phyloP scores from a whole-genome alignment of 768 basidiomycete genomes.

The Harrya chromipes region DNA sequence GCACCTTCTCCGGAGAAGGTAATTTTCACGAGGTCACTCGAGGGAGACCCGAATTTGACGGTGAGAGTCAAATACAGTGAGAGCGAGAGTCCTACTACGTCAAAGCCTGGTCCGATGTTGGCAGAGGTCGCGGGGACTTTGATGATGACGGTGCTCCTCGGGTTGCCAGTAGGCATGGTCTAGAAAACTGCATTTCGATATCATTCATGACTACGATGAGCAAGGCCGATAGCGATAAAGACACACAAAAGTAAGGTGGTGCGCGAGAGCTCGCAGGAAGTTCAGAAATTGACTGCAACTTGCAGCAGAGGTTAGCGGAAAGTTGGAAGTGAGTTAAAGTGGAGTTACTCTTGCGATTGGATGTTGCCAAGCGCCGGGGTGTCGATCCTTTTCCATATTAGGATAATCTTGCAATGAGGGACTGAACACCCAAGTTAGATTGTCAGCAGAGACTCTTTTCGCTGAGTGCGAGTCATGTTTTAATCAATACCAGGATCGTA shows the following conservation, averaged over 20 bases:
- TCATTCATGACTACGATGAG: background rate
- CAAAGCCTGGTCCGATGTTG: slow-evolving; percentile 98
- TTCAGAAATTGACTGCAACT: background rate
- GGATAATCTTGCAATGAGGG: too few relatives aligned
- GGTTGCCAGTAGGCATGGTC: slow-evolving; percentile 22
- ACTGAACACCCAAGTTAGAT: too few relatives aligned
- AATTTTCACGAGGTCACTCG: slow-evolving; percentile 56
- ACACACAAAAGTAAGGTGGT: slow-evolving; percentile 6
- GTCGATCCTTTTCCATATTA: slow-evolving; percentile 4
- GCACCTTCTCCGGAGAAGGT: slow-evolving; percentile 88
- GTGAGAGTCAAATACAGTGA: slow-evolving; percentile 79
- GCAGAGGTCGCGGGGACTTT: slow-evolving; percentile 95
- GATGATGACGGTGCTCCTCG: slow-evolving; percentile 54
- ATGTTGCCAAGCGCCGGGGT: too few relatives aligned
- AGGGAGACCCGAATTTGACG: slow-evolving; percentile 43
- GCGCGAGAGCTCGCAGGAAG: background rate
- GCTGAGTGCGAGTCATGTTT: too few relatives aligned
- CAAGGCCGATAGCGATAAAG: background rate
- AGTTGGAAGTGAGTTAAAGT: background rate
- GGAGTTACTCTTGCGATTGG: too few relatives aligned
- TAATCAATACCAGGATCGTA: too few relatives aligned
- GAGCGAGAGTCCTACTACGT: slow-evolving; percentile 97
- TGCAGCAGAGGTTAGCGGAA: background rate
- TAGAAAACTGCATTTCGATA: slow-evolving; percentile 1
- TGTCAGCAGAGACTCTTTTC: too few relatives aligned